Conservation (phyloP, 2,329 filamentous ascomycete species). For the Ophiostoma angusticollis region DNA sequence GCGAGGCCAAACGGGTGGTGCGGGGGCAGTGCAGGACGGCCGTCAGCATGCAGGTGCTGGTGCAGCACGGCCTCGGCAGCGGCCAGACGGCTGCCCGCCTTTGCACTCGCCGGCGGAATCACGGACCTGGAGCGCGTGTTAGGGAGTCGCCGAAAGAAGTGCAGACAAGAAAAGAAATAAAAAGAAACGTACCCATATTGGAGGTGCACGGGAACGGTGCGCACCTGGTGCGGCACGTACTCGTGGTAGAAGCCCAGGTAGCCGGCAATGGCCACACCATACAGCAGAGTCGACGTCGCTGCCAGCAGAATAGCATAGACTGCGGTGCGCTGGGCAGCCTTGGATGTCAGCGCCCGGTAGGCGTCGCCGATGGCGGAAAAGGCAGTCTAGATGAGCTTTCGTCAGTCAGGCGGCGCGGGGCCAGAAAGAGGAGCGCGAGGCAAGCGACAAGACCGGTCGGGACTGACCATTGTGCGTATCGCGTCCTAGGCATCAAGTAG, state of each 20-base stretch:
- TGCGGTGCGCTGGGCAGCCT: constrained; percentile 35
- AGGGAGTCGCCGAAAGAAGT: no score
- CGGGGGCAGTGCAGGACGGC: constrained; percentile 22
- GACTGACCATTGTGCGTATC: no score
- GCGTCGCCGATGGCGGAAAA: constrained; percentile 8
- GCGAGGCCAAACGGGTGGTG: constrained; percentile 37
- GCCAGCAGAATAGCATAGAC: constrained; percentile 34
- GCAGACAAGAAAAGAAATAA: neutral
- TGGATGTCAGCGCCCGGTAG: constrained; percentile 33
- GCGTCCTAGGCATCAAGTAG: no score
- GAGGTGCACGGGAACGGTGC: constrained; percentile 39
- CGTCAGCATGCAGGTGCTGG: neutral
- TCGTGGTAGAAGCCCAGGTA: constrained; percentile 43
- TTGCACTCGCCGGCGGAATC: neutral
- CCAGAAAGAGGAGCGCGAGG: no score
- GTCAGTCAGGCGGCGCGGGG: no score
- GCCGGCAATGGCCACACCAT: constrained; percentile 34
- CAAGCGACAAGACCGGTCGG: no score
- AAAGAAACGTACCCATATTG: constrained; percentile 40
- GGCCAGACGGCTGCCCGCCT: neutral
- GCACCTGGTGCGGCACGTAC: constrained; percentile 42
- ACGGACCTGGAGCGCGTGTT: neutral
- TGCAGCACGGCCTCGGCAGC: constrained; percentile 3
- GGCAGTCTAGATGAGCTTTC: neutral
- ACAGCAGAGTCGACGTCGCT: constrained; percentile 29